Evolutionary conservation across 2,329 filamentous ascomycete genomes (phyloP), one percentile per base, ranked within the genome.

Genomic region (Fusarium miscanthi): DNA sequence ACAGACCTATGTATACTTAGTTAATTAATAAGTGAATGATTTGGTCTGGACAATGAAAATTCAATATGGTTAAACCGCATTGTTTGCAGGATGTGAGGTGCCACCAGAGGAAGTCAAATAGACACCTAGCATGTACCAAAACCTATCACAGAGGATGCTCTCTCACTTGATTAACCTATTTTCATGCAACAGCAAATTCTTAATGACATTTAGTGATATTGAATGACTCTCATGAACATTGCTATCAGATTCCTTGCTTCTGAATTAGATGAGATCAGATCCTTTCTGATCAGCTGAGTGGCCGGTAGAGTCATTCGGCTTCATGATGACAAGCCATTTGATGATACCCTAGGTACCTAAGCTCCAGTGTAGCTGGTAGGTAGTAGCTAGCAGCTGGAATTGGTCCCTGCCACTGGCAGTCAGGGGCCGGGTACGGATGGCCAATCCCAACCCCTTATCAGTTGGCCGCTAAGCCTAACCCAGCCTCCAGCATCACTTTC

Each of bases 401-500:
- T 45, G 17, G 30, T 33, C 53, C 23, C 13, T 75, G 73, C 70
- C 46, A 67, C 63, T 61, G 63, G 25, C 62, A 53, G 62, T 41
- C 65, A 74, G 70, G 70, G 70, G 52, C 69, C 21, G 23, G 38
- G 41, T 64, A 48, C 42, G 31, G 58, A 48, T 46, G 45, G 25
- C 56, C 54, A 57, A 59, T 63, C 30, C 16, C 46, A 67, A 13
- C 48, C 64, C 25, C 46, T 40, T 42, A 51, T 66, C 61, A 57
- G 66, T 69, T 56, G 60, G n/a, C 63, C 80, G 77, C 81, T 82
- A 81, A 69, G 68, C 81, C 80, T 49, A 76, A 79, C 78, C 57
- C 70, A 80, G 80, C 40, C 58, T 48, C 37, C 27, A 42, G 43
- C 42, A 57, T 68, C 49, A 51, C 48, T 51, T 62, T 63, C 19